A percentile compares a stretch with the other conserved stretches of the same genome.
Evolutionary conservation across 2,329 filamentous ascomycete genomes (phyloP).

Genomic region (Shiraia sp.): DNA sequence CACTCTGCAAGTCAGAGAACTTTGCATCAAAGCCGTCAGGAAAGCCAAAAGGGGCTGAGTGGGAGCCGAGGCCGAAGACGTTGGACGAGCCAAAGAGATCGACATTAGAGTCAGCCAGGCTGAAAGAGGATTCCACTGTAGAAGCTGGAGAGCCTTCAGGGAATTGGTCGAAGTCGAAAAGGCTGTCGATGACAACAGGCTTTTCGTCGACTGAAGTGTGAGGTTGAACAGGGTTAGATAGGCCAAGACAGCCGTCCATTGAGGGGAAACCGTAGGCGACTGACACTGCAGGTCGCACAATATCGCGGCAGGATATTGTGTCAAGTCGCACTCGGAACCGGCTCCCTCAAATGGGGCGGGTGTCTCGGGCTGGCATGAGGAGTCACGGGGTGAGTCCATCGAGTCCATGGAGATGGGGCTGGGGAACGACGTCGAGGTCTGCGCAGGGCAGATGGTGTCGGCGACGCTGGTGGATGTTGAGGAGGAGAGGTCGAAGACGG

Average conservation of each 20-base stretch:
- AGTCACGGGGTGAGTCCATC: constrained; percentile 45
- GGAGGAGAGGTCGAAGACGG: constrained; percentile 26
- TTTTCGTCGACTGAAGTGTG: constrained; percentile 45
- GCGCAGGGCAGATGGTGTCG: constrained; percentile 42
- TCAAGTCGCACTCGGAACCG: constrained; percentile 75
- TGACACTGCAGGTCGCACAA: constrained; percentile 99
- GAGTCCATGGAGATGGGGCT: constrained; percentile 44
- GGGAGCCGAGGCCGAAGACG: constrained; percentile 34
- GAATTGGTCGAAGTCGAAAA: constrained; percentile 48
- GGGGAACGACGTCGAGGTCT: constrained; percentile 39
- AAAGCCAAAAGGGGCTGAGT: constrained; percentile 39
- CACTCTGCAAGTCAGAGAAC: constrained; percentile 50
- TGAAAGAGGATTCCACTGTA: constrained; percentile 27
- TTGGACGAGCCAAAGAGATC: constrained; percentile 40
- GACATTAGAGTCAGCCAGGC: constrained; percentile 37
- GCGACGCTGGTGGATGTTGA: constrained; percentile 19
- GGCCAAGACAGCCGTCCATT: constrained; percentile 36
- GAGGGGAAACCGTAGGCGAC: constrained; percentile 57
- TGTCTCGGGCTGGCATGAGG: constrained; percentile 45
- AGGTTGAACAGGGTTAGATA: constrained; percentile 43
- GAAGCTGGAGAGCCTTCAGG: constrained; percentile 29
- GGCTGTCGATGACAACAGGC: constrained; percentile 38
- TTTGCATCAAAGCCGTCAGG: constrained; percentile 46
- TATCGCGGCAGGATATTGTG: constrained; percentile 99
- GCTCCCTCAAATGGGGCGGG: constrained; percentile 43